These are phyloP conservation scores for Mycena pura DNA, from an alignment of 768 basidiomycete species.

Conservation along the genomic window DNA sequence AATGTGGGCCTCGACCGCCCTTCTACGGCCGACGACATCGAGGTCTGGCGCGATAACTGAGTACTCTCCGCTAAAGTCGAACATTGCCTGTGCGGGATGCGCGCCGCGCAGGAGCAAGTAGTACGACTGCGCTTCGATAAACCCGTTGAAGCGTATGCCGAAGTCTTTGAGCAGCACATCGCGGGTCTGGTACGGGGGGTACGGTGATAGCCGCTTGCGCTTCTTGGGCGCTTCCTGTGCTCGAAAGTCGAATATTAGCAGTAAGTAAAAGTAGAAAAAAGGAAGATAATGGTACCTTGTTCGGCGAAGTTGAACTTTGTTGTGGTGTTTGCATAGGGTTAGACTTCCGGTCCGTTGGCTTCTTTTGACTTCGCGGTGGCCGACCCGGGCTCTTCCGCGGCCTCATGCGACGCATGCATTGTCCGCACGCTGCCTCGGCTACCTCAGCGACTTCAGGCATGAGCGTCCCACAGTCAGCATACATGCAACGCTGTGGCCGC, in stretches of 20 bases:
- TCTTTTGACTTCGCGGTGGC: slow-evolving; percentile 17
- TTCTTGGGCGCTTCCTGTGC: slow-evolving; percentile 28
- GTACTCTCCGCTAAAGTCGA: slow-evolving; percentile 60
- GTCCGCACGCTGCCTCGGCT: slow-evolving; percentile 31
- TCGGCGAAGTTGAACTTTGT: not conserved
- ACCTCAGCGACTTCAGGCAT: slow-evolving; percentile 15
- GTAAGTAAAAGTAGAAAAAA: not conserved
- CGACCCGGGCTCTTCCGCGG: slow-evolving; percentile 18
- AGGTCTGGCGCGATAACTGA: slow-evolving; percentile 50
- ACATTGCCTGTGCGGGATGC: slow-evolving; percentile 34
- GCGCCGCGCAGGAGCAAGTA: slow-evolving; percentile 39
- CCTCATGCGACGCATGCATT: slow-evolving; percentile 34
- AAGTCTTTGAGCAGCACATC: slow-evolving; percentile 38
- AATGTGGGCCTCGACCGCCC: slow-evolving; percentile 35
- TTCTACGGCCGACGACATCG: slow-evolving; percentile 43
- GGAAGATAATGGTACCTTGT: not conserved
- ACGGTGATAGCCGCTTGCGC: slow-evolving; percentile 32
- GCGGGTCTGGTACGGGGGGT: slow-evolving; percentile 43
- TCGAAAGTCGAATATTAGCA: slow-evolving; percentile 14
- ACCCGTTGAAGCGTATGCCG: slow-evolving; percentile 32
- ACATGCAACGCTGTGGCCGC: slow-evolving; percentile 28
- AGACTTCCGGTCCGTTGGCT: slow-evolving; percentile 5
- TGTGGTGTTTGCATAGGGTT: not conserved
- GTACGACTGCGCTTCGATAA: slow-evolving; percentile 44
- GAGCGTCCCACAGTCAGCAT: slow-evolving; percentile 33